Evolutionary conservation across 140 eudicot genomes (phyloP).

Genomic region (Senecio squalidus): DNA sequence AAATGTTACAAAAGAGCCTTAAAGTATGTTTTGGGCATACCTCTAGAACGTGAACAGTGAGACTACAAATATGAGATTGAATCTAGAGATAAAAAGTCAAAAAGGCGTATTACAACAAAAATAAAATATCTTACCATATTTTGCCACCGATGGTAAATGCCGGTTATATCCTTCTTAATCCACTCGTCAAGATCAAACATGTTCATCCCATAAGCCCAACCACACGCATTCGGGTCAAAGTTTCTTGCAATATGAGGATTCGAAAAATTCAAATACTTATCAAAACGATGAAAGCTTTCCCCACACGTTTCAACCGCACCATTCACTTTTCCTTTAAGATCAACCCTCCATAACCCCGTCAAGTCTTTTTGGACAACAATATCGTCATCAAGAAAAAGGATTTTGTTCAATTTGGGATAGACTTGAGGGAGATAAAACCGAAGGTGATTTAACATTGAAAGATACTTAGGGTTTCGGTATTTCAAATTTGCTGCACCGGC

Average conservation of each 20-base stretch:
- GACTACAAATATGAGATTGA: no score
- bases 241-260: slow-evolving; percentile 87
- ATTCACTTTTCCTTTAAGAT: slow-evolving; percentile 80
- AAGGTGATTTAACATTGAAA: slow-evolving; percentile 93
- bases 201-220: slow-evolving; percentile 99
- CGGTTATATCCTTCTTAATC: slow-evolving; percentile 95
- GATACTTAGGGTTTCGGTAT: slow-evolving; percentile 93
- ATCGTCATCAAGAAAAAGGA: slow-evolving; percentile 89
- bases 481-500: slow-evolving; percentile 78
- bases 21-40: no score
- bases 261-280: slow-evolving; percentile 86
- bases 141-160: slow-evolving; percentile 97
- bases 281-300: slow-evolving; percentile 95
- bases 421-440: slow-evolving; percentile 96
- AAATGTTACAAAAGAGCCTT: no score
- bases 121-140: slow-evolving; percentile 66
- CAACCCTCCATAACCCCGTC: slow-evolving; percentile 77
- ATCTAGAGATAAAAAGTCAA: no score
- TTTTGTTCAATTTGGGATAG: slow-evolving; percentile 86
- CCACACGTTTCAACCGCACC: slow-evolving; percentile 99
- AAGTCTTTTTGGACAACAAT: slow-evolving; percentile 97
- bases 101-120: no score
- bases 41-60: no score
- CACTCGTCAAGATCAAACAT: slow-evolving; percentile 91
- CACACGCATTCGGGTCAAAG: slow-evolving; percentile 95